Conservation (phyloP, 2,329 filamentous ascomycete genomes). For the Lachnellula suecica region DNA sequence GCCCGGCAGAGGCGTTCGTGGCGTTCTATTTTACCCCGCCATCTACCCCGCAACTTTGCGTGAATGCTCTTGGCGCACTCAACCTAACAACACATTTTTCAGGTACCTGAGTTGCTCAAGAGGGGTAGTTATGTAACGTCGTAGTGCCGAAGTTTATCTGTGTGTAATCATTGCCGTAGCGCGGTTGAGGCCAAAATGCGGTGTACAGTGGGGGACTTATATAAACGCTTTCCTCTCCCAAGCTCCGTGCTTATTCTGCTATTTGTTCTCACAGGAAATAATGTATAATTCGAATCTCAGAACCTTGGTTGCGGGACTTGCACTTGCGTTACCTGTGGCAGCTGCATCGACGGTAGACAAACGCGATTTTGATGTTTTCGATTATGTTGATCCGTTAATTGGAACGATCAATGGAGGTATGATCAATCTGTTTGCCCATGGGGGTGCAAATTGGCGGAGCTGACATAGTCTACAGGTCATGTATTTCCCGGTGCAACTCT, state of each 20-base stretch:
- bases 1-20: background rate
- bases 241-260: background rate
- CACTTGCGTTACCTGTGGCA: background rate
- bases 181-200: too few species aligned
- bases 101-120: background rate
- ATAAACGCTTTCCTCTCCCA: background rate
- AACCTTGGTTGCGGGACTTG: background rate
- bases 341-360: constrained; percentile 1
- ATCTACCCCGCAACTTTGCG: background rate
- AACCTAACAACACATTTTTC: background rate
- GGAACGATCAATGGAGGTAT: constrained; percentile 52
- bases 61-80: background rate
- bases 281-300: background rate
- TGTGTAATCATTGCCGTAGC: too few species aligned
- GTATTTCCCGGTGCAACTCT: constrained; percentile 56
- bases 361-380: constrained; percentile 34
- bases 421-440: background rate
- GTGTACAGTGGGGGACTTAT: background rate
- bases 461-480: constrained; percentile 35
- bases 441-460: background rate
- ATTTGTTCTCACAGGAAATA: background rate
- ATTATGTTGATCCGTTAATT: constrained; percentile 51
- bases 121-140: too few species aligned
- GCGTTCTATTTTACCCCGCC: background rate
- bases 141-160: too few species aligned